Evolutionary conservation across 805 yeast species (phyloP).

Genomic region (Yamadazyma tumulicola): DNA sequence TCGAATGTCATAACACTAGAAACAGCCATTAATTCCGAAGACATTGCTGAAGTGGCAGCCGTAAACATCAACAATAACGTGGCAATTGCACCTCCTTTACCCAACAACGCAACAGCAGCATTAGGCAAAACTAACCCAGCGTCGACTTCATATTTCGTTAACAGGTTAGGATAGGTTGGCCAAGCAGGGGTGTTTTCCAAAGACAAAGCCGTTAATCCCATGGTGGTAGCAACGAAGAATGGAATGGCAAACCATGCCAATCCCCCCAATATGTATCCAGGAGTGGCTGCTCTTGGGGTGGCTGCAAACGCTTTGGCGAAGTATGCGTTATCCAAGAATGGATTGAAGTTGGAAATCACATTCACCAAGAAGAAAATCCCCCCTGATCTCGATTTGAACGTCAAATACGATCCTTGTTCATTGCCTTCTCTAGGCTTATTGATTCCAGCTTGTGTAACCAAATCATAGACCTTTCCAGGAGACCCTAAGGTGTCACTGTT

Average conservation of each 20-base stretch:
- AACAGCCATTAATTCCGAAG: conserved; percentile 86
- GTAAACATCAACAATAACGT: conserved; percentile 75
- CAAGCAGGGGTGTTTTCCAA: conserved; percentile 66
- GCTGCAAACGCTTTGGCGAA: conserved; percentile 89
- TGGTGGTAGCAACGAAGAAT: conserved; percentile 72
- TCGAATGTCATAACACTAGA: conserved; percentile 85
- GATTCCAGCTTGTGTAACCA: conserved; percentile 57
- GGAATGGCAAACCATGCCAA: conserved; percentile 92
- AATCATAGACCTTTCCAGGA: conserved; percentile 76
- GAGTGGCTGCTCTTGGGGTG: conserved; percentile 77
- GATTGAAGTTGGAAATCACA: conserved; percentile 87
- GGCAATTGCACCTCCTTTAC: conserved; percentile 86
- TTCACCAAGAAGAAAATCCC: conserved; percentile 87
- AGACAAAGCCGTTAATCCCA: conserved; percentile 83
- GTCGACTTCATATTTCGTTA: conserved; percentile 65
- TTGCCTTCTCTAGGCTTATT: conserved; percentile 72
- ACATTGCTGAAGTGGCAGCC: conserved; percentile 92
- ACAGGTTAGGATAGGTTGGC: conserved; percentile 73
- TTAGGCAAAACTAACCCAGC: conserved; percentile 80
- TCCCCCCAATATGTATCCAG: conserved; percentile 87
- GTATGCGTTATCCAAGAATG: conserved; percentile 81
- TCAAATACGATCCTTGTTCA: conserved; percentile 80
- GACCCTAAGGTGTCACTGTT: conserved; percentile 71
- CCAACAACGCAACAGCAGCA: conserved; percentile 81
- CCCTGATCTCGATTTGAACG: conserved; percentile 81